These are phyloP conservation scores for Periconia macrospinosa DNA, from an alignment of 2,329 filamentous ascomycete genomes.

Conservation along the genomic window DNA sequence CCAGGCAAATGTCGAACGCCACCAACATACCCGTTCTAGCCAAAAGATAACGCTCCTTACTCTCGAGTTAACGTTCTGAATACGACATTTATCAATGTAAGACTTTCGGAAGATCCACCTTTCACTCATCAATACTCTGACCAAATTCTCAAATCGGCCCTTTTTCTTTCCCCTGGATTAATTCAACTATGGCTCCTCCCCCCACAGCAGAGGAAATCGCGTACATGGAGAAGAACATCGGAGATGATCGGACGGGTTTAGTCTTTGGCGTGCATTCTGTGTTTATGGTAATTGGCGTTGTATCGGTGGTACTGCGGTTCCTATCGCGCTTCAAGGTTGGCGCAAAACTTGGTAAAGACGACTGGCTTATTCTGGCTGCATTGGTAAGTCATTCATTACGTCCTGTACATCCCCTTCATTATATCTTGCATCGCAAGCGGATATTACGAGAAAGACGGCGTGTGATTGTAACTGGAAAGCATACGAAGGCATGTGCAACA, in stretches of 20 bases:
- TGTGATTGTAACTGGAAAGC: not conserved
- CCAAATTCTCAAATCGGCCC: not conserved
- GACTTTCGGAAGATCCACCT: not conserved
- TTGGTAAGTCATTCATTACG: constrained; percentile 4
- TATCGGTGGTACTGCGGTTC: constrained; percentile 10
- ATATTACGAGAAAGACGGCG: not conserved
- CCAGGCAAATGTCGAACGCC: not conserved
- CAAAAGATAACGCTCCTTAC: not conserved
- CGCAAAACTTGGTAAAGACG: constrained; percentile 13
- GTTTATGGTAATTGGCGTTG: constrained; percentile 6
- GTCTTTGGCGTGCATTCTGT: constrained; percentile 8
- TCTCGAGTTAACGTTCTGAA: not conserved
- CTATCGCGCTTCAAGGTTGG: constrained; percentile 7
- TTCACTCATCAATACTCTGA: not conserved
- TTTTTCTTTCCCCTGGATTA: not conserved
- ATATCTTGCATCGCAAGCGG: not conserved
- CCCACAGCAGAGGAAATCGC: constrained; percentile 5
- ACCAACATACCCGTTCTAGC: not conserved
- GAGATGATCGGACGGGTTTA: constrained; percentile 6
- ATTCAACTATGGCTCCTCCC: constrained; percentile 1
- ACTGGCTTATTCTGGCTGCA: constrained; percentile 11
- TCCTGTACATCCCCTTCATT: not conserved
- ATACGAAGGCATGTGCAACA: not conserved
- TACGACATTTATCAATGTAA: not conserved
- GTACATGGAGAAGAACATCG: constrained; percentile 9